Base-by-base conservation (phyloP, 257 asterid genomes). In the Mitragyna speciosa region DNA sequence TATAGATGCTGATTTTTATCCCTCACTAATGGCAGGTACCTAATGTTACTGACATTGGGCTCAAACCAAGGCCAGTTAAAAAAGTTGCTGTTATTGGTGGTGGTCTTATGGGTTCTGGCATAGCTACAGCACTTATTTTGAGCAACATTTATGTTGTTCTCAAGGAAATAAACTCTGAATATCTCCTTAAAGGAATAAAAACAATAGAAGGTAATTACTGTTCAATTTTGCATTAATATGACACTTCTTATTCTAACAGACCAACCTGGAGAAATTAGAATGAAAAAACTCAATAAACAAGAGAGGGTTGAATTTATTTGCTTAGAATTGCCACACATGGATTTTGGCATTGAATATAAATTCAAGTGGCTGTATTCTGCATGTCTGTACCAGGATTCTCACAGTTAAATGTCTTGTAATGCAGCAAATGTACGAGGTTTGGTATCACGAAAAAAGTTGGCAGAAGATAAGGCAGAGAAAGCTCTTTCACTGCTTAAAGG, bases 41-140 rank as follows among this genome's bases (percentile, higher is more conserved):
- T 70, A 89, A 89, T 87, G 94, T 94, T 58, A 76, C 99, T 80
- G 97, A 96, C 77, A 76, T 89, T 85, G 99, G 99, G 78, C 96
- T 96, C 66, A 96, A 92, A 84, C 97, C 99, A 76, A 96, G 94
- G 86, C 84, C 87, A 61, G 79, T 94, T 59, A 90, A 85, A 90
- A 94, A 89, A 85, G 93, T 94, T 82, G 99, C 97, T 72, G 87
- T 96, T 24, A 94, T 96, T 79, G 99, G 99, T 81, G 99, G 97
- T 84, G 99, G 99, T 66, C 86, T 96, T 80, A 96, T 94, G 98
- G 99, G 99, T 84, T 92, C 99, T 76, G 99, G 98, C 83, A 96
- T 96, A 79, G 97, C 97, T 76, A 94, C 99, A 70, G 91, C 97
- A 59, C 89, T 96, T 69, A 79, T 96, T 83, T 83, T 96, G 93